A percentile compares a stretch with the other conserved stretches of the same genome.
phyloP scores from a whole-genome alignment of 108 stramenopile genomes.

The Ochromonas danica region DNA sequence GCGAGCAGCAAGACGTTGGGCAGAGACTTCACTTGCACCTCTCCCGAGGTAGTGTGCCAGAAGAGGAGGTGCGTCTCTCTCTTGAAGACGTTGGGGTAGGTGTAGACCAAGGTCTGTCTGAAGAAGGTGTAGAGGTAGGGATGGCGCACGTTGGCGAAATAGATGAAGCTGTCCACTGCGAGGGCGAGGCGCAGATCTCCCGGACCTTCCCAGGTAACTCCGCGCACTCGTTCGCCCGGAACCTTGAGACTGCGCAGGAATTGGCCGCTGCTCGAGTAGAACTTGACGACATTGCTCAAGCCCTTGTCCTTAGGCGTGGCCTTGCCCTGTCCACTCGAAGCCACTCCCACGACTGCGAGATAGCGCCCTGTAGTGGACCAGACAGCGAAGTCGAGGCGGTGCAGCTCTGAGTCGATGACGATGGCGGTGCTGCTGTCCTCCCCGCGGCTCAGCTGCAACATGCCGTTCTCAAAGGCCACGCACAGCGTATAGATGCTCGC shows the following conservation, averaged over 20 bases:
- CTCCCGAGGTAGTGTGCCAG: constrained; percentile 55
- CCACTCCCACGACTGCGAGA: neutral
- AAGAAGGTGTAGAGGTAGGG: constrained; percentile 56
- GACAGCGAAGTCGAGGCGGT: neutral
- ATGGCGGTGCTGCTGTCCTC: constrained; percentile 42
- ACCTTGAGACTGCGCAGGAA: constrained; percentile 44
- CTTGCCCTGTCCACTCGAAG: neutral
- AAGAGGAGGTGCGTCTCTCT: constrained; percentile 49
- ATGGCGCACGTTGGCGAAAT: constrained; percentile 63
- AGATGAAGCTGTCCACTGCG: constrained; percentile 64
- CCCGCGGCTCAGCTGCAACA: constrained; percentile 51
- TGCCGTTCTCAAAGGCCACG: constrained; percentile 59
- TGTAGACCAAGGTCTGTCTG: constrained; percentile 50
- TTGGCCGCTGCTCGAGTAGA: constrained; percentile 42
- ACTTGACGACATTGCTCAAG: constrained; percentile 37
- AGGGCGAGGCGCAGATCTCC: constrained; percentile 61
- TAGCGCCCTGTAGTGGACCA: constrained; percentile 3
- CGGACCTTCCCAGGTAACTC: constrained; percentile 62
- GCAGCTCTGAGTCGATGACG: constrained; percentile 49
- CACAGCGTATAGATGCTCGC: constrained; percentile 43
- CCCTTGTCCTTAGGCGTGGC: neutral
- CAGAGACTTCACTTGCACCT: constrained; percentile 39
- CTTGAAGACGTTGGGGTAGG: constrained; percentile 51
- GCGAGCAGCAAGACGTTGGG: neutral
- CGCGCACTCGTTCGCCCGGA: constrained; percentile 49